Percentiles rank a stretch among this genome's conserved stretches.
phyloP scores from a whole-genome alignment of 2,329 filamentous ascomycete species.

The Monilinia aucupariae region DNA sequence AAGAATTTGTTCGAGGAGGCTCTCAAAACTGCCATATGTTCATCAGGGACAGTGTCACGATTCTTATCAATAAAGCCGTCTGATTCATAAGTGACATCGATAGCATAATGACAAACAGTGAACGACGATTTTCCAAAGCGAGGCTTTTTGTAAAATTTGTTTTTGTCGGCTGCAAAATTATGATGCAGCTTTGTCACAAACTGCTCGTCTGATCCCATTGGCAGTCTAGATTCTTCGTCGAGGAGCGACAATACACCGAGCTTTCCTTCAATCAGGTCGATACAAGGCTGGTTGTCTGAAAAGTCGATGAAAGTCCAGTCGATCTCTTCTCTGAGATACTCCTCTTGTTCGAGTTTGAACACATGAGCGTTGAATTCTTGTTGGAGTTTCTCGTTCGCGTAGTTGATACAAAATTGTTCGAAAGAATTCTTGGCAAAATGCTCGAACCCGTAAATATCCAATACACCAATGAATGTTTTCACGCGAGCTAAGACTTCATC shows the following conservation, averaged over 20 bases:
- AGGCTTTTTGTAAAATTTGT: slow-evolving; percentile 97
- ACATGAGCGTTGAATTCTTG: slow-evolving; percentile 99
- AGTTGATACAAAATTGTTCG: slow-evolving; percentile 99
- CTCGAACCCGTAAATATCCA: slow-evolving; percentile 99
- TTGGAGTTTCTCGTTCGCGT: slow-evolving; percentile 97
- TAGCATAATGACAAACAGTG: slow-evolving; percentile 95
- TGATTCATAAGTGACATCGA: slow-evolving; percentile 97
- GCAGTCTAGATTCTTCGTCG: slow-evolving; percentile 92
- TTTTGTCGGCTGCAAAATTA: slow-evolving; percentile 85
- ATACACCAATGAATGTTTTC: slow-evolving; percentile 88
- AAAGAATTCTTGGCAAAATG: slow-evolving; percentile 99
- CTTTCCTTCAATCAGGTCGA: slow-evolving; percentile 96
- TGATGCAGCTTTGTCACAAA: slow-evolving; percentile 95
- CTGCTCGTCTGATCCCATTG: slow-evolving; percentile 95
- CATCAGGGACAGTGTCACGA: slow-evolving; percentile 94
- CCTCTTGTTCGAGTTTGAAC: slow-evolving; percentile 97
- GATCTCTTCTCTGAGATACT: slow-evolving; percentile 92
- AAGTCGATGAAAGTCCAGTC: slow-evolving; percentile 99
- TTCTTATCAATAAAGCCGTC: slow-evolving; percentile 99
- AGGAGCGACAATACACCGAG: slow-evolving; percentile 86
- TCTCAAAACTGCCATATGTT: slow-evolving; percentile 90
- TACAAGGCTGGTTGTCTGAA: slow-evolving; percentile 98
- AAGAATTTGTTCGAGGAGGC: slow-evolving; percentile 83
- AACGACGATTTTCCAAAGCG: slow-evolving; percentile 96
- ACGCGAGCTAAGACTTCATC: slow-evolving; percentile 80